Percentiles rank a stretch among this genome's conserved stretches.
phyloP scores from a whole-genome alignment of 1,284 basidiomycete genomes.

The Leucoagaricus sp. region DNA sequence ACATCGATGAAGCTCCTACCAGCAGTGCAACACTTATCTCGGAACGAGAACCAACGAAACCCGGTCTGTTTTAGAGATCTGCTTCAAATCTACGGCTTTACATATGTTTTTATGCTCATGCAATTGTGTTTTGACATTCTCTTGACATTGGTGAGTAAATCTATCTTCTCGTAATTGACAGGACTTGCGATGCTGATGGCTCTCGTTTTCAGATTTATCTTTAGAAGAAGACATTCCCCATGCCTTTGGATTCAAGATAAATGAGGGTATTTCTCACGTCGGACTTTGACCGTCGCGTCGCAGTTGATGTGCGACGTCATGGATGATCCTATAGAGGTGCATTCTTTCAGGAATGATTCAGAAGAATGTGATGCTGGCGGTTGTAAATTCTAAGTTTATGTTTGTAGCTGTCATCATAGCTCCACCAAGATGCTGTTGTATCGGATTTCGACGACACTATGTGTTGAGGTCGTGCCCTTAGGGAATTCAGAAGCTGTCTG shows the following conservation, averaged over 20 bases:
- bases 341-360: not conserved
- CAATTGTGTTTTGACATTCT: not conserved
- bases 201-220: not conserved
- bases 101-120: not conserved
- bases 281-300: not conserved
- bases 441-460: not conserved
- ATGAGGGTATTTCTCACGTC: not conserved
- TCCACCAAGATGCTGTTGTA: conserved; percentile 2
- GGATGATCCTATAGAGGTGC: not conserved
- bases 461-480: conserved; percentile 1
- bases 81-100: not conserved
- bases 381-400: not conserved
- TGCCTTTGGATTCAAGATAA: not conserved
- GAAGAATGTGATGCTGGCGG: not conserved
- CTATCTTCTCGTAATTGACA: not conserved
- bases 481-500: not conserved
- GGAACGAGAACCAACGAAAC: too few species aligned
- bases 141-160: not conserved
- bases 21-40: too few species aligned
- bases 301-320: not conserved
- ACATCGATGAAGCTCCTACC: too few species aligned
- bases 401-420: conserved; percentile 3
- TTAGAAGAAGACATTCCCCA: not conserved
- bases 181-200: not conserved
- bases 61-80: too few species aligned